Base-by-base conservation (phyloP, 192 early-diverging fungal genomes). In the Coemansia sp. region DNA sequence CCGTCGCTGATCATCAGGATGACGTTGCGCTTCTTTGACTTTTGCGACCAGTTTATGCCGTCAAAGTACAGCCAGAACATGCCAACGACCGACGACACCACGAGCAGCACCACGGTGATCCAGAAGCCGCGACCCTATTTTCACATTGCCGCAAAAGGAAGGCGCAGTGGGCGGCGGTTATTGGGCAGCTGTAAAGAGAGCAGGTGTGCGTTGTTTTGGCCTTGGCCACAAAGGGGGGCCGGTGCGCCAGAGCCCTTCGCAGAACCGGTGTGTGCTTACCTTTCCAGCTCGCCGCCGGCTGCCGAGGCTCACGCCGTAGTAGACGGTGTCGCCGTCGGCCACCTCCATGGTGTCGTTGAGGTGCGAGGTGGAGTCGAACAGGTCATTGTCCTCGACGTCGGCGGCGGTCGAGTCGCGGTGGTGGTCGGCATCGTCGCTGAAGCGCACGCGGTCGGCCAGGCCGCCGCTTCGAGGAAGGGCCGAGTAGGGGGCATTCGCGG, bases 1-100 rank as follows among this genome's bases (percentile, higher is more conserved):
- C 95, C 92, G 62, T 95, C 93, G 46, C 88, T 88, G 22, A 97
- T 86, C 93, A 97, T 93, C 58, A 97, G 60, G 36, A 97, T 90
- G 5, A 97, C 85, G 53, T 89, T 92, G 50, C 85, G 83, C 50
- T 78, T 81, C 55, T 67, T 58, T 27, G 71, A 74, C 60, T 58
- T 51, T 60, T 61, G 64, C 64, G 65, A 55, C 71, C 71, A 74
- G 64, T 40, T 67, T 29, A 74, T 74, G 8, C 71, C 71, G 34
- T 63, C 53, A 36, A 54, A 58, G 47, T 74, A 74, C 33, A 74
- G 53, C 71, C 64, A 67, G 49, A 67, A 54, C 43, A 67, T 63
- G 42, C 71, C 71, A 17, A 67, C 58, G 2, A 74, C 64, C 34
- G 71, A 74, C n/a, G 67, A 58, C 11, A 61, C 28, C 9, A 74